Base-by-base conservation (phyloP, 257 asterid genomes). In the Anisodus acutangulus region DNA sequence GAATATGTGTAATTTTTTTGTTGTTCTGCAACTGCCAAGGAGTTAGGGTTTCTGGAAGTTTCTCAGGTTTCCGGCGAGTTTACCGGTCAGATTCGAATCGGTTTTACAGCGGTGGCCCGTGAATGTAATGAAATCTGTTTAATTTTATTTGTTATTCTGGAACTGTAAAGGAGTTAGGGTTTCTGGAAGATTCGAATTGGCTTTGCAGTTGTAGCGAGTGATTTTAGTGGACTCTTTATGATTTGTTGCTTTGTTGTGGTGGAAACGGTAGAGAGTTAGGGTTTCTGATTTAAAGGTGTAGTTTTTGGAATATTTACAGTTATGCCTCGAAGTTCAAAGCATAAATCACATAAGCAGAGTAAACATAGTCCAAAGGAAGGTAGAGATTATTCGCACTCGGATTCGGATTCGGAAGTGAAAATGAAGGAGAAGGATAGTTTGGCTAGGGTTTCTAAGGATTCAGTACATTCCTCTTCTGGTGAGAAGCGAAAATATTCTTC, bases 261-360 rank as follows among this genome's bases (percentile, higher is more conserved):
- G 35, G 35, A 31, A 31, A 31, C 35, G 35, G 1, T 31, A 31
- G 26, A 22, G 26, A 22, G 35, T 31, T 31, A 31, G 35, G 35
- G 35, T 31, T 31, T 31, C 35, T 31, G 35, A 31, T 31, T 31
- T 31, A 87, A 68, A 62, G 81, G 31, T 49, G 66, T 85, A 54
- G 84, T 80, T 26, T 68, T 76, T 62, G 84, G 81, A 67, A 55
- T 47, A 90, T 78, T 86, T 78, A 78, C 45, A 82, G 90, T 68
- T 78, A 97, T 97, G 99, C 97, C 99, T 62, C 89, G 89, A 87
- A 95, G 96, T 91, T 93, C 98, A 85, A 91, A 96, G 89, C 95
- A 95, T 88, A 97, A 94, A 88, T 95, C 96, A 57, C 97, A 95
- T 84, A 95, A 95, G 87, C 97, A 90, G 86, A 93, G 98, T 87